phyloP scores from a whole-genome alignment of 805 yeast genomes.

The Ogataea siamensis region DNA sequence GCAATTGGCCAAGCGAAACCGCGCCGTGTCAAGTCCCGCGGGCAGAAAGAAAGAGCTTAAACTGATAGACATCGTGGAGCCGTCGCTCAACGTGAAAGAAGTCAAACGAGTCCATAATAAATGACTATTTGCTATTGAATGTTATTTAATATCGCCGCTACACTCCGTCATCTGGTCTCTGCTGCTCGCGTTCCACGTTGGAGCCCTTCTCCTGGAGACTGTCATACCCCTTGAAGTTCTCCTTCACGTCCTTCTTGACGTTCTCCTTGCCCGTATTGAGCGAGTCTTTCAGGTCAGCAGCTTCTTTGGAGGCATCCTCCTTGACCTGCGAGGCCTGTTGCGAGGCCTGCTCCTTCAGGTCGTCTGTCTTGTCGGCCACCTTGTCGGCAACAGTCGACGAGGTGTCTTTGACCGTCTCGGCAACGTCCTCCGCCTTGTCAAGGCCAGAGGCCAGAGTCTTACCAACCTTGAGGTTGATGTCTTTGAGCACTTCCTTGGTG shows the following conservation, averaged over 20 bases:
- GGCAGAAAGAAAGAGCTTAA: conserved; percentile 36
- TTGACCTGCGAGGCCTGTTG: conserved; percentile 2
- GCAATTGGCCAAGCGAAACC: conserved; percentile 7
- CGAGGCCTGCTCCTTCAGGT: conserved; percentile 3
- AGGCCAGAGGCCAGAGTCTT: conserved; percentile 40
- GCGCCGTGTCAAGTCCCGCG: neutral
- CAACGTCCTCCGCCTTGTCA: conserved; percentile 36
- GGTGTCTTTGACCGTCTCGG: conserved; percentile 20
- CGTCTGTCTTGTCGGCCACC: conserved; percentile 10
- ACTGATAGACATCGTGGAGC: conserved; percentile 24
- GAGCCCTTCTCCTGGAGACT: conserved; percentile 44
- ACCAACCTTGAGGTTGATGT: conserved; percentile 36
- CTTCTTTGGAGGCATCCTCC: conserved; percentile 14
- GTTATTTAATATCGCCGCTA: conserved; percentile 16
- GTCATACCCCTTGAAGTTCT: conserved; percentile 33
- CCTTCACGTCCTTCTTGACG: conserved; percentile 4
- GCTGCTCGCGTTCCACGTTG: conserved; percentile 42
- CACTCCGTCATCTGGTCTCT: conserved; percentile 47
- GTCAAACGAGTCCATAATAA: conserved; percentile 5
- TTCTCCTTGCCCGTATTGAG: neutral
- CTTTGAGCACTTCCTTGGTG: conserved; percentile 26
- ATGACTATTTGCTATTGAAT: neutral
- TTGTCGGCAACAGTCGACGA: conserved; percentile 14
- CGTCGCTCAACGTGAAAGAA: conserved; percentile 19
- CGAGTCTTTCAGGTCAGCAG: conserved; percentile 3